These are phyloP conservation scores for Vachellia pachyceras DNA, from an alignment of 306 rosid species.

Conservation along the genomic window DNA sequence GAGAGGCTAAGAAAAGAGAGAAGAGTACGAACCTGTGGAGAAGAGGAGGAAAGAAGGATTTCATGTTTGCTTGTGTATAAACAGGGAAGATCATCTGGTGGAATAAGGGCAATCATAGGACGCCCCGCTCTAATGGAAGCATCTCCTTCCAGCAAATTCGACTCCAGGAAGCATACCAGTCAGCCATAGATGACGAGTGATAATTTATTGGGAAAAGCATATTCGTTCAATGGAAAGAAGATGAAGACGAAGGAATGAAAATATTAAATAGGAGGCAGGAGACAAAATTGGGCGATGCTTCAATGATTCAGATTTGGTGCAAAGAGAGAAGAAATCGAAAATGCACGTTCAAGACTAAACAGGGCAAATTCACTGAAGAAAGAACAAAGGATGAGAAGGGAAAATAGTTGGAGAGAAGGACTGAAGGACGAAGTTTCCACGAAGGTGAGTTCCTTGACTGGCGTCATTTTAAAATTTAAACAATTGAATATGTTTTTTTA, in stretches of 20 bases:
- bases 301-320: background rate
- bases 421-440: background rate
- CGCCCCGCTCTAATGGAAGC: background rate
- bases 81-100: conserved; percentile 65
- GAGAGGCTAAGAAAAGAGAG: background rate
- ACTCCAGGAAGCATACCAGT: conserved; percentile 93
- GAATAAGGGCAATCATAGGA: conserved; percentile 50
- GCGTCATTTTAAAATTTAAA: too few species aligned
- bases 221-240: background rate
- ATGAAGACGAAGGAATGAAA: background rate
- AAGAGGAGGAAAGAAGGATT: conserved; percentile 47
- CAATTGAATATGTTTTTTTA: too few species aligned
- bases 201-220: background rate
- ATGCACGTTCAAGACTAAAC: background rate
- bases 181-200: conserved; percentile 49
- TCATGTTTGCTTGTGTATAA: conserved; percentile 69
- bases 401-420: background rate
- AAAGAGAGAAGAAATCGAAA: background rate
- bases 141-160: conserved; percentile 59
- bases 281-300: background rate
- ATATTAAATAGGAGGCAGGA: background rate
- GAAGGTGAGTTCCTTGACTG: background rate
- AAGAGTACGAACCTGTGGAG: conserved; percentile 11
- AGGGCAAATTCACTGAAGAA: too few species aligned
- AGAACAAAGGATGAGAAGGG: background rate